Evolutionary conservation across 441 rosid species (phyloP).

Genomic region (Mallotus japonicus): DNA sequence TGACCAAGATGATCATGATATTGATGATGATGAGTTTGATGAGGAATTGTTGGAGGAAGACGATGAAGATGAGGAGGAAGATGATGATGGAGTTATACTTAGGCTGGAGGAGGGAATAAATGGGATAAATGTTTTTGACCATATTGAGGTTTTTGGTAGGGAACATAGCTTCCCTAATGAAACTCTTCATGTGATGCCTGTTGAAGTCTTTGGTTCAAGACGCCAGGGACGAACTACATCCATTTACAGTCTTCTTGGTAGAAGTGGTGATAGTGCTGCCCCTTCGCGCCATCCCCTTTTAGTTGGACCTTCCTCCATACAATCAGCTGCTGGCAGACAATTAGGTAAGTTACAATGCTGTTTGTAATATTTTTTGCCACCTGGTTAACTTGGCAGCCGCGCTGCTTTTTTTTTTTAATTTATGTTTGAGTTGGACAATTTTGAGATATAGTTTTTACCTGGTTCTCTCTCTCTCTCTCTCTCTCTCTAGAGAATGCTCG

Average conservation of each 20-base stretch:
- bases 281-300: constrained; percentile 92
- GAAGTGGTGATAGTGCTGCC: constrained; percentile 63
- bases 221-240: constrained; percentile 97
- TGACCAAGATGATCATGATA: constrained; percentile 98
- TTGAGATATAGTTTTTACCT: neutral
- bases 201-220: constrained; percentile 96
- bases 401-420: neutral
- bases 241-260: constrained; percentile 90
- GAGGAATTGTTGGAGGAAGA: constrained; percentile 97
- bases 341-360: constrained; percentile 46
- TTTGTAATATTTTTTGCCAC: neutral
- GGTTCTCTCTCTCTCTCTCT: neutral
- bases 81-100: constrained; percentile 88
- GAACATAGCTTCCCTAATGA: constrained; percentile 85
- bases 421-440: neutral
- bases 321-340: constrained; percentile 48
- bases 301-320: constrained; percentile 58
- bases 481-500: constrained; percentile 47
- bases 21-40: constrained; percentile 92
- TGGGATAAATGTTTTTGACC: constrained; percentile 94
- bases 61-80: constrained; percentile 94
- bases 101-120: constrained; percentile 92
- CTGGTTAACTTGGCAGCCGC: neutral
- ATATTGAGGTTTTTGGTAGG: constrained; percentile 89
- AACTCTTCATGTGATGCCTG: constrained; percentile 95